Evolutionary conservation across 208 protist species (phyloP), one percentile per base, ranked within the genome.

Genomic region (Balamuthia mandrillaris): DNA sequence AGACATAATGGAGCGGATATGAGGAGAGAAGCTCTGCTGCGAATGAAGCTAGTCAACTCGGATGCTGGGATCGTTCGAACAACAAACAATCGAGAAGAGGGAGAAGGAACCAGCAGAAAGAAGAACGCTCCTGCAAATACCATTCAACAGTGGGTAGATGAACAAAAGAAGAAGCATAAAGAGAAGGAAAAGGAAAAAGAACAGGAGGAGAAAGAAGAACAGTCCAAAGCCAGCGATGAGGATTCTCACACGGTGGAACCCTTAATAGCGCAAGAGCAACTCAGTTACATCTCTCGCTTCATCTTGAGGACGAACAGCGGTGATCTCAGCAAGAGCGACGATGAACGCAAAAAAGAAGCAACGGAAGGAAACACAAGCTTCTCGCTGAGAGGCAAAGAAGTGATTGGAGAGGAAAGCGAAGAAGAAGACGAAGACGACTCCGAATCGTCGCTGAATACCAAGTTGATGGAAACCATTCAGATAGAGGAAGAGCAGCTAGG

Each of bases 141-240:
- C 12, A 35, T 60, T 33, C 33, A 77, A 12, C n/a, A n/a, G n/a
- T 12, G 29, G 4, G 4, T 29, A 77, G 51, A 85, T 37, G 83
- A 85, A 85, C 37, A 85, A 33, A 85, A 86, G 51, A 72, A 87
- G 84, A 81, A 87, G 68, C 65, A 88, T 70, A 88, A 87, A 85
- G 83, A 84, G 5, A 82, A 81, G 10, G 78, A 31, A 24, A 39
- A 87, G 65, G 6, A 39, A 14, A 6, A 70, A 6, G 81, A 85
- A 16, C 29, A 24, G 21, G 74, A 49, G 78, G 33, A 84, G 63
- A 4, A 84, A 24, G 12, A 65, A 27, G 39, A 58, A n/a, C n/a
- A n/a, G n/a, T n/a, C n/a, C n/a, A n/a, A n/a, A n/a, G n/a, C n/a
- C n/a, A n/a, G n/a, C n/a, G n/a, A n/a, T n/a, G n/a, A n/a, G n/a